A percentile compares a stretch with the other conserved stretches of the same genome.
phyloP scores from a whole-genome alignment of 1,284 basidiomycete species.

The Pseudomicrostroma phylloplanum region DNA sequence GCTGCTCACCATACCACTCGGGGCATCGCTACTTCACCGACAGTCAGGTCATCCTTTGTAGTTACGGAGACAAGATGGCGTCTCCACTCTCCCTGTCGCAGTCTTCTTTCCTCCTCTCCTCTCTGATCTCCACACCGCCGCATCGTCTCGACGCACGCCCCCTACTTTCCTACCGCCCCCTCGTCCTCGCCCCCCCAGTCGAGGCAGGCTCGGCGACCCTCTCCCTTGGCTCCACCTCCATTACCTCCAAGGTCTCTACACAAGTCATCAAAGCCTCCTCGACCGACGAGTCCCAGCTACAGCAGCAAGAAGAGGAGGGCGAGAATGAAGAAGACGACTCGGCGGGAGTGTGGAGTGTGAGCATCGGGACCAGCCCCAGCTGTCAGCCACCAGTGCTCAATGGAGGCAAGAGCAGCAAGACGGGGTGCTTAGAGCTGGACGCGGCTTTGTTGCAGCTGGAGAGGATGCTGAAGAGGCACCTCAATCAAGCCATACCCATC shows the following conservation, averaged over 20 bases:
- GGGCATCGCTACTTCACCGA: no score
- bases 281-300: neutral
- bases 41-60: no score
- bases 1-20: no score
- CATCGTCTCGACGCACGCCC: slow-evolving; percentile 4
- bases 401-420: slow-evolving; percentile 2
- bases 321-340: neutral
- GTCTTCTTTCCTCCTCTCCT: slow-evolving; percentile 5
- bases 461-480: neutral
- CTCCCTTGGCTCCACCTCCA: neutral
- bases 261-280: neutral
- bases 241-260: neutral
- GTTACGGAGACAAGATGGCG: neutral
- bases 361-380: neutral
- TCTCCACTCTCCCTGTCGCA: slow-evolving; percentile 1
- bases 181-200: neutral
- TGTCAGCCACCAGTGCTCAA: neutral
- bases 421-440: neutral
- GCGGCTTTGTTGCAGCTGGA: neutral
- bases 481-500: neutral
- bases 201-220: neutral
- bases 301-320: neutral
- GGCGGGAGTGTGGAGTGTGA: neutral
- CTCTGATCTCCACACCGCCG: neutral
- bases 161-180: neutral